Percentiles rank a stretch among this genome's conserved stretches.
Evolutionary conservation across 2,329 filamentous ascomycete genomes (phyloP).

Genomic region (Pseudocercospora pini-densiflorae): DNA sequence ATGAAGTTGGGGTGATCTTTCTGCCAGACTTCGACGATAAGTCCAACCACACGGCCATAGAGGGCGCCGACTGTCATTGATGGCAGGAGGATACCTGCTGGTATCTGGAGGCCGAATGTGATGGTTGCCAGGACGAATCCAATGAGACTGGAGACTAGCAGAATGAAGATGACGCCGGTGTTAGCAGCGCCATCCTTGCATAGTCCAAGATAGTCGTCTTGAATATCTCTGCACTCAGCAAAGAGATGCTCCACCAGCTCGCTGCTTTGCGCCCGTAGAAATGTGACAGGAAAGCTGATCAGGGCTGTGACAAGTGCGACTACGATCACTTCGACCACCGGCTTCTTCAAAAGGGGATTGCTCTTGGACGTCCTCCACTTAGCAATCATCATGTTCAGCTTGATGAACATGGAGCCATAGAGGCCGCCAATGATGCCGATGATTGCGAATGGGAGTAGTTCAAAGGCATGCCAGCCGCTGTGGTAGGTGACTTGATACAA

Average conservation of each 20-base stretch:
- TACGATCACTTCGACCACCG: slow-evolving; percentile 78
- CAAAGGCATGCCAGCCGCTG: slow-evolving; percentile 90
- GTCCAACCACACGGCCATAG: slow-evolving; percentile 85
- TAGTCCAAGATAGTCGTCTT: slow-evolving; percentile 85
- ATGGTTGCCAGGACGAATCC: slow-evolving; percentile 85
- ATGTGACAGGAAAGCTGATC: slow-evolving; percentile 93
- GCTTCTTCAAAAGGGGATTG: slow-evolving; percentile 67
- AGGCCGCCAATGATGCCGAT: slow-evolving; percentile 90
- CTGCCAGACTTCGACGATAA: slow-evolving; percentile 88
- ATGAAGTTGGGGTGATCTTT: slow-evolving; percentile 76
- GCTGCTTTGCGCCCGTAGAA: slow-evolving; percentile 90
- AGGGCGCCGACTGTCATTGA: slow-evolving; percentile 96
- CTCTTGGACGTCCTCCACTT: slow-evolving; percentile 73
- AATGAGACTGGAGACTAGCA: slow-evolving; percentile 79
- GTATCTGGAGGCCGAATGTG: slow-evolving; percentile 93
- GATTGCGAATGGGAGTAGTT: slow-evolving; percentile 83
- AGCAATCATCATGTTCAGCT: slow-evolving; percentile 85
- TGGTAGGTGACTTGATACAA: slow-evolving; percentile 95
- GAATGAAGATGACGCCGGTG: slow-evolving; percentile 77
- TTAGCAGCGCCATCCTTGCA: slow-evolving; percentile 87
- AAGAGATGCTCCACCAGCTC: slow-evolving; percentile 93
- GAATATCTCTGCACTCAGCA: slow-evolving; percentile 80
- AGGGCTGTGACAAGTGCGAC: slow-evolving; percentile 82
- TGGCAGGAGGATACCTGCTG: slow-evolving; percentile 92
- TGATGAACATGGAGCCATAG: slow-evolving; percentile 94